Evolutionary conservation across 2,329 filamentous ascomycete genomes (phyloP).

Genomic region (Fusarium equiseti): DNA sequence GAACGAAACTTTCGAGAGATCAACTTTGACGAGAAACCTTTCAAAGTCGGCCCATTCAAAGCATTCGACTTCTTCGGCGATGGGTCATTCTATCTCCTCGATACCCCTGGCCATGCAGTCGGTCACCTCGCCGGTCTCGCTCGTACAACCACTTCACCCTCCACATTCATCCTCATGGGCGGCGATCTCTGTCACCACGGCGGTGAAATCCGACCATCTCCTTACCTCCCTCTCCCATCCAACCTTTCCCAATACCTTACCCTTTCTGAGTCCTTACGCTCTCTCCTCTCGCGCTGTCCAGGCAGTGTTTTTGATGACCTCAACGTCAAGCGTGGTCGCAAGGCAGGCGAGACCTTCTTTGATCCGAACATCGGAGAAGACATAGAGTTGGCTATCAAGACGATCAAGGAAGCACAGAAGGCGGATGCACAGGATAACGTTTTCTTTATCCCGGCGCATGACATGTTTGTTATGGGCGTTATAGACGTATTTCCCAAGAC

Average conservation of each 20-base stretch:
- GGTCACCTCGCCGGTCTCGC: slow-evolving; percentile 27
- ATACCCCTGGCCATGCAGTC: slow-evolving; percentile 24
- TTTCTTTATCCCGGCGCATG: slow-evolving; percentile 19
- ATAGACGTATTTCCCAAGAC: slow-evolving; percentile 9
- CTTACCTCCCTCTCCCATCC: background rate
- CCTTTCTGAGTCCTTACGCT: slow-evolving; percentile 4
- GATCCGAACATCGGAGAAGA: slow-evolving; percentile 9
- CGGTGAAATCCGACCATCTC: slow-evolving; percentile 16
- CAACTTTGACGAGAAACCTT: background rate
- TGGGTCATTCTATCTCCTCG: slow-evolving; percentile 33
- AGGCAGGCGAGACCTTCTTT: background rate
- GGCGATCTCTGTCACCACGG: slow-evolving; percentile 23
- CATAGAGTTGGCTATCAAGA: background rate
- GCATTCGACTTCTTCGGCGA: slow-evolving; percentile 32
- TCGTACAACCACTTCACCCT: slow-evolving; percentile 3
- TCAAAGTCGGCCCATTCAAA: slow-evolving; percentile 16
- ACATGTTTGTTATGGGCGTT: slow-evolving; percentile 2
- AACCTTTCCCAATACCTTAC: slow-evolving; percentile 3
- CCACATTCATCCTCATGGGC: slow-evolving; percentile 23
- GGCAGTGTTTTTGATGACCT: background rate
- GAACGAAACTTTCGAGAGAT: slow-evolving; percentile 22
- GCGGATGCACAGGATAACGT: slow-evolving; percentile 16
- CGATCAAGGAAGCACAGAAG: slow-evolving; percentile 11
- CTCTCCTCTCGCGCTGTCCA: slow-evolving; percentile 8
- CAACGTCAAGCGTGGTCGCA: slow-evolving; percentile 6